Base-by-base conservation (phyloP, 139 green algal species). In the Chlorella vulgaris region DNA sequence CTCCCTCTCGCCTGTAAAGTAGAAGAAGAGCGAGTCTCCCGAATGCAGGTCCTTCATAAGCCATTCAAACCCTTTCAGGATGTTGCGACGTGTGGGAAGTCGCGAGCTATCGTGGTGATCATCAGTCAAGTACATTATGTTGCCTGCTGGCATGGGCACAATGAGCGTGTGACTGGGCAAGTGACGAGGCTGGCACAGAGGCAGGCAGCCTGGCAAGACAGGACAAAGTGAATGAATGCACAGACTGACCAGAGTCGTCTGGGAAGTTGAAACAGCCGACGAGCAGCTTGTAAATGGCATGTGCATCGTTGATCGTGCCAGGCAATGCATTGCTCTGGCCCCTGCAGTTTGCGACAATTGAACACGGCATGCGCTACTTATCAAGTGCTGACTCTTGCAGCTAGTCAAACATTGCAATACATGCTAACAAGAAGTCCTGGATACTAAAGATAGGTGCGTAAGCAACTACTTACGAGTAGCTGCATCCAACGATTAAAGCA, bases 1-100 rank as follows among this genome's bases (percentile, higher is more conserved):
- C 7, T 42, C 26, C 3, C 18, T 0, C 29, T 33, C 69, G 62
- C 69, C 69, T 18, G 43, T 35, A 19, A 77, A 77, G 19, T 77
- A 65, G 47, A 77, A 62, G 70, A 77, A 77, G 10, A 77, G 47
- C 7, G 43, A 65, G 47, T 77, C 70, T 1, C 70, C 70, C 13
- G 43, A 21, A 3, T 35, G 47, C 31, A 77, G 18, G 70, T 77
- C 70, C 15, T n/a, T 2, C 43, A 65, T 29, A 2, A 77, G 47
- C 70, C 70, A 77, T 26, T 43, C 31, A 35, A 63, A 77, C 26
- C 70, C 70, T 8, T 43, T 40, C 1, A 47, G 47, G 70, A 77
- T 77, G 70, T 77, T 77, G 70, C 29, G 70, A 4, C 19, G 29
- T 2, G 70, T 77, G 47, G 70, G 70, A 18, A 33, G 70, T 29